These are phyloP conservation scores for Phyllosticta citriasiana DNA, from an alignment of 2,329 filamentous ascomycete genomes.

Conservation along the genomic window DNA sequence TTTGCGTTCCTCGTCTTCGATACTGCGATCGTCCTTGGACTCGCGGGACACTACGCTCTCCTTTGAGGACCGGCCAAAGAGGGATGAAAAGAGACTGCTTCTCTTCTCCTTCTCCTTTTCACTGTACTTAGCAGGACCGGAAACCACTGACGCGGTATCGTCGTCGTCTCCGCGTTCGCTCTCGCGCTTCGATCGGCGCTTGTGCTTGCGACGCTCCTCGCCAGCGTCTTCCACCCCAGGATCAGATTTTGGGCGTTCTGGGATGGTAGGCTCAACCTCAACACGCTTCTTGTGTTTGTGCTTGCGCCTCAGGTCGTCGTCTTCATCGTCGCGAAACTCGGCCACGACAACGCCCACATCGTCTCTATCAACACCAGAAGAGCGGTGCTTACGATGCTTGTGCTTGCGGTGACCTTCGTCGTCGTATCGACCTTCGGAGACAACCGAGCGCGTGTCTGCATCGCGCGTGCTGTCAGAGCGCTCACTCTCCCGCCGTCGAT, in stretches of 20 bases:
- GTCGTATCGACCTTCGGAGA: conserved; percentile 28
- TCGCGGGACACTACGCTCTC: conserved; percentile 2
- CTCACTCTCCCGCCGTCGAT: conserved; percentile 27
- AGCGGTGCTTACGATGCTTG: conserved; percentile 20
- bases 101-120: conserved; percentile 31
- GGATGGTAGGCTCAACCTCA: conserved; percentile 23
- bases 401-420: conserved; percentile 24
- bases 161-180: conserved; percentile 26
- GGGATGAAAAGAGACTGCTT: conserved; percentile 32
- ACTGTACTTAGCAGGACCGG: conserved; percentile 28
- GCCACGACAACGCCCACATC: conserved; percentile 1
- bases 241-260: conserved; percentile 29
- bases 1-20: conserved; percentile 27
- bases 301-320: conserved; percentile 5
- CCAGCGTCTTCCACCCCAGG: conserved; percentile 27
- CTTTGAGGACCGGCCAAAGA: conserved; percentile 33
- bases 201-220: conserved; percentile 20
- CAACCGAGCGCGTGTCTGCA: conserved; percentile 31
- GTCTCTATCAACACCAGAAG: conserved; percentile 7
- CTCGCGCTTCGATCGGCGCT: conserved; percentile 27
- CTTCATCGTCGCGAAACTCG: conserved; percentile 10
- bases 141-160: conserved; percentile 31
- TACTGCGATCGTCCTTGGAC: conserved; percentile 20
- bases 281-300: conserved; percentile 16
- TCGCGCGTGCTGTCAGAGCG: conserved; percentile 21